Evolutionary conservation across 148 eudicot species (phyloP), one percentile per base, ranked within the genome.

Genomic region (Pharnaceum exiguum): DNA sequence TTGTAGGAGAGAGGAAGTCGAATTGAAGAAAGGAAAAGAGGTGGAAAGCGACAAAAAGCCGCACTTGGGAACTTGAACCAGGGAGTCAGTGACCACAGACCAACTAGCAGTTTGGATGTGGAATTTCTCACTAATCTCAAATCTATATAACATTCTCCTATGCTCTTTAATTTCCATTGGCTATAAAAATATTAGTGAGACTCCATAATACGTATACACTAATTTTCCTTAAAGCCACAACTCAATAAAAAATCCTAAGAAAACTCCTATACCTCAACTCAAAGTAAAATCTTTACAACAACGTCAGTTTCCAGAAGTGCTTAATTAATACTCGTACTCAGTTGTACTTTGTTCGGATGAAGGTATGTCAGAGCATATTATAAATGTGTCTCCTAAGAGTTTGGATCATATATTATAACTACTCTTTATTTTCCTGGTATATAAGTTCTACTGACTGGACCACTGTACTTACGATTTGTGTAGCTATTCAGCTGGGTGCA

Each of bases 401-500:
- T n/a, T n/a, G n/a, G n/a, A n/a, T n/a, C n/a, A n/a, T n/a, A n/a
- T n/a, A n/a, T n/a, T n/a, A n/a, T n/a, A n/a, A n/a, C n/a, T n/a
- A n/a, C n/a, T n/a, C n/a, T n/a, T n/a, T n/a, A n/a, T n/a, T n/a
- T n/a, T n/a, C n/a, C n/a, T n/a, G n/a, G n/a, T n/a, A n/a, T n/a
- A n/a, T n/a, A n/a, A n/a, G n/a, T n/a, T n/a, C n/a, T n/a, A n/a
- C 42, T 0, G 43, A 38, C 8, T 19, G 12, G 13, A 5, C 25
- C 31, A 8, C 30, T 17, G 18, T 23, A 10, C 24, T 7, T 42
- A 0, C 40, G 35, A 5, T 21, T 24, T 16, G 5, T 80, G 62
- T 60, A 83, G 95, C 59, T 80, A 39, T 82, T 87, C 33, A 66
- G 76, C 38, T 87, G 87, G 95, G 61, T 81, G 64, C 84, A 79